These are phyloP conservation scores for Batkoa obscura DNA, from an alignment of 371 early-diverging fungal genomes.

Conservation along the genomic window DNA sequence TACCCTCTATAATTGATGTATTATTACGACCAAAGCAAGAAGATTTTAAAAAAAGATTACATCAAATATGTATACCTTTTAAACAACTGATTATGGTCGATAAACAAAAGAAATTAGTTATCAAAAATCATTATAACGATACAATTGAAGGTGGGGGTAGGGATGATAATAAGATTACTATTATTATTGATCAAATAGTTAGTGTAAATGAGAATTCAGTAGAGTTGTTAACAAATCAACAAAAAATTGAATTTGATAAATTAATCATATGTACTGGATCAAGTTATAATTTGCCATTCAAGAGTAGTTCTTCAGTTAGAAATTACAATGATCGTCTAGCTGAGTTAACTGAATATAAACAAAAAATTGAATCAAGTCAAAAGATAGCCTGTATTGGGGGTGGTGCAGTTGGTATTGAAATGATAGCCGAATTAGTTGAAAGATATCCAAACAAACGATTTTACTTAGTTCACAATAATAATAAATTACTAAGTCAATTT, in stretches of 20 bases:
- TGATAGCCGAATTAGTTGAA: conserved; percentile 24
- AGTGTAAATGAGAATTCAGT: no score
- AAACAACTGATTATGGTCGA: conserved; percentile 2
- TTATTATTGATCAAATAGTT: no score
- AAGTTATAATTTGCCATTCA: conserved; percentile 18
- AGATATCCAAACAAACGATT: conserved; percentile 13
- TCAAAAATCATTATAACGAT: no score
- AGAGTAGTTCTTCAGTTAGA: conserved; percentile 2
- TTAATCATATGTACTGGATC: conserved; percentile 18
- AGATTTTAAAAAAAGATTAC: conserved; percentile 12
- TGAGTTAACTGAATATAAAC: conserved; percentile 11
- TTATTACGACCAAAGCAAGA: conserved; percentile 12
- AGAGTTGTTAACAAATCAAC: no score
- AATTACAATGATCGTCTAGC: conserved; percentile 8
- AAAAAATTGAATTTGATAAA: conserved; percentile 4
- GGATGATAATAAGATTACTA: no score
- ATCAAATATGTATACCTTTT: conserved; percentile 13
- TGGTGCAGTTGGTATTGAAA: conserved; percentile 29
- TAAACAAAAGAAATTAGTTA: conserved; percentile 3
- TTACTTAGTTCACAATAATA: conserved; percentile 16
- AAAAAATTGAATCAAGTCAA: conserved; percentile 14
- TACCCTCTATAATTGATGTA: conserved; percentile 17
- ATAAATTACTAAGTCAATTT: conserved; percentile 8
- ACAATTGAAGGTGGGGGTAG: no score
- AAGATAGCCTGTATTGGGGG: conserved; percentile 28